Percentiles rank a stretch among this genome's conserved stretches.
These are phyloP conservation scores for Flaveria sonorensis DNA, from an alignment of 129 eudicot species.

Conservation along the genomic window DNA sequence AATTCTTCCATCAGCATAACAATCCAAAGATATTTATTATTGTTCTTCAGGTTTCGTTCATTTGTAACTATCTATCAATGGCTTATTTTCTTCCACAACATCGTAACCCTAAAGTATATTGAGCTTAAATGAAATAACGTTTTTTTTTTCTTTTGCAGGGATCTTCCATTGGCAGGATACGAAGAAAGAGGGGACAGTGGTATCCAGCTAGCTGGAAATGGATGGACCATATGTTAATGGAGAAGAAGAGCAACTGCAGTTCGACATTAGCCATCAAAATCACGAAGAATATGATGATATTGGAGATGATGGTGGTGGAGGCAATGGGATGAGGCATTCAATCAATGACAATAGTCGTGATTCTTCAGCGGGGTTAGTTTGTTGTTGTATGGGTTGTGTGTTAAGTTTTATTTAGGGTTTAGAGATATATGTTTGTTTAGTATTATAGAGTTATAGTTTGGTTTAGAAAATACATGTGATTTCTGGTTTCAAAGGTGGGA, in stretches of 20 bases:
- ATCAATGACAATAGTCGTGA: conserved; percentile 52
- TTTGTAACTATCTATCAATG: background rate
- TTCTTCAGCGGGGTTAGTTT: conserved; percentile 94
- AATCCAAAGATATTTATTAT: conserved; percentile 13
- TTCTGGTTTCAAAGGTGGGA: too few species aligned
- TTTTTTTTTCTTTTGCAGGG: conserved; percentile 38
- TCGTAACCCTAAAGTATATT: background rate
- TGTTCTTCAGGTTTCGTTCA: conserved; percentile 9
- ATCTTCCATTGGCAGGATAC: conserved; percentile 29
- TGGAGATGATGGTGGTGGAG: conserved; percentile 66
- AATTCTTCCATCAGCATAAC: background rate
- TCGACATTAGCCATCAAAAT: conserved; percentile 34
- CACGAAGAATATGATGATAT: conserved; percentile 46
- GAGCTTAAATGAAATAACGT: conserved; percentile 25
- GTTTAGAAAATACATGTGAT: conserved; percentile 18
- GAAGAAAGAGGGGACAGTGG: conserved; percentile 14
- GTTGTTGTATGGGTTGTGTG: conserved; percentile 49
- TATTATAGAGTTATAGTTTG: conserved; percentile 24
- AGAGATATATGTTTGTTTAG: conserved; percentile 35
- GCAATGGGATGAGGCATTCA: conserved; percentile 54
- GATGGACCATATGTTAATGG: conserved; percentile 52
- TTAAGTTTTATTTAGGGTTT: conserved; percentile 40
- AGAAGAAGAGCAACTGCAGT: conserved; percentile 52
- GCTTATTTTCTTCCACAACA: background rate
- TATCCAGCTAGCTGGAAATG: conserved; percentile 34